Percentiles rank a stretch among this genome's conserved stretches.
Evolutionary conservation across 2,329 filamentous ascomycete genomes (phyloP).

Genomic region (Cytospora paraplurivora): DNA sequence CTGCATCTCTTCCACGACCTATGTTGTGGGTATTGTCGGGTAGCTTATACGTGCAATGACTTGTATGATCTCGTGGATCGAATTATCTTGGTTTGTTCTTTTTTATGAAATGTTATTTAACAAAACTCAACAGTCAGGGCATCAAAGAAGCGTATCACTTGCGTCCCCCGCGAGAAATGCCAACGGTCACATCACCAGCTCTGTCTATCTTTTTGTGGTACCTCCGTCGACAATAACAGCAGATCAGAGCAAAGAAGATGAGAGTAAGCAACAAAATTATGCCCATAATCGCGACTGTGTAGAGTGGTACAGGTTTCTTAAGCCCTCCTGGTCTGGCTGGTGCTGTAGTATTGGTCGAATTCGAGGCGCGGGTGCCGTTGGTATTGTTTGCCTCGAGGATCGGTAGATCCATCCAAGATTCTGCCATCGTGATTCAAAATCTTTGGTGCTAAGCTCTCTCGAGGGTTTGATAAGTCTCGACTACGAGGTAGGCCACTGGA

Average conservation of each 20-base stretch:
- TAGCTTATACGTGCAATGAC: too few species aligned
- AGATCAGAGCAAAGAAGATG: background rate
- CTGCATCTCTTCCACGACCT: too few species aligned
- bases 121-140: too few species aligned
- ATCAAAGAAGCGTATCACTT: background rate
- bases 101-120: too few species aligned
- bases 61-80: too few species aligned
- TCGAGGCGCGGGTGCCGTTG: background rate
- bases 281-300: background rate
- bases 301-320: background rate
- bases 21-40: too few species aligned
- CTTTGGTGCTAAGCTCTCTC: background rate
- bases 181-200: background rate
- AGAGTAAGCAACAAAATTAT: background rate
- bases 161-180: background rate
- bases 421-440: background rate
- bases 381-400: background rate
- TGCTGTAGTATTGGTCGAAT: background rate
- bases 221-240: background rate
- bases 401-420: background rate
- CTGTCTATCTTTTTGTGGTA: background rate
- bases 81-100: too few species aligned
- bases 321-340: background rate
- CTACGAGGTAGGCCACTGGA: background rate
- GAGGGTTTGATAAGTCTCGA: background rate